Evolutionary conservation across 768 basidiomycete genomes (phyloP).

Genomic region (Gloeophyllum trabeum): DNA sequence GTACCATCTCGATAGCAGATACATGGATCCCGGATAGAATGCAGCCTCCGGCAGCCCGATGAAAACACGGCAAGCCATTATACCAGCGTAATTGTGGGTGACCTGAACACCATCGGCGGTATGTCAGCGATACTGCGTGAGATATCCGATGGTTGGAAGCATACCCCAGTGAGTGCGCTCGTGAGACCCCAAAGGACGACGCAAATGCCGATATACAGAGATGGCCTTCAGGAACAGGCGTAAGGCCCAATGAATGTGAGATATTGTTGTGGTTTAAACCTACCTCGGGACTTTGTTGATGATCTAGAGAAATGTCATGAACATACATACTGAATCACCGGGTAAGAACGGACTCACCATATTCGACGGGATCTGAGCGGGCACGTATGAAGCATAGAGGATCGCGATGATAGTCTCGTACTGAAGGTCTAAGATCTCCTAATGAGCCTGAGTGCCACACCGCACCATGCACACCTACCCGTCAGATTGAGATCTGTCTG

Average conservation of each 20-base stretch:
- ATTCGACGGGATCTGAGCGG: slow-evolving; percentile 57
- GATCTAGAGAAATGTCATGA: slow-evolving; percentile 24
- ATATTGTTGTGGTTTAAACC: slow-evolving; percentile 1
- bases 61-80: slow-evolving; percentile 45
- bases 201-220: slow-evolving; percentile 48
- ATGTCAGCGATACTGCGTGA: background rate
- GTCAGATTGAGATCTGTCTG: slow-evolving; percentile 24
- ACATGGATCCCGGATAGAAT: slow-evolving; percentile 49
- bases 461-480: slow-evolving; percentile 11
- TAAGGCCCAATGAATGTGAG: background rate
- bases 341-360: slow-evolving; percentile 29
- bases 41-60: slow-evolving; percentile 59
- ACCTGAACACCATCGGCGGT: slow-evolving; percentile 22
- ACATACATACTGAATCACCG: slow-evolving; percentile 3
- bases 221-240: too few species aligned
- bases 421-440: slow-evolving; percentile 32
- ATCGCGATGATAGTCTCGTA: slow-evolving; percentile 41
- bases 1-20: slow-evolving; percentile 26
- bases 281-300: slow-evolving; percentile 43
- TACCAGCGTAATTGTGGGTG: slow-evolving; percentile 41
- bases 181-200: slow-evolving; percentile 54
- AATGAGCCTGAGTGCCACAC: too few species aligned
- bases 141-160: slow-evolving; percentile 6
- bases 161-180: slow-evolving; percentile 50
- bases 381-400: slow-evolving; percentile 48